A percentile compares a stretch with the other conserved stretches of the same genome.
phyloP scores from a whole-genome alignment of 192 early-diverging fungal genomes.

The Geranomyces variabilis region DNA sequence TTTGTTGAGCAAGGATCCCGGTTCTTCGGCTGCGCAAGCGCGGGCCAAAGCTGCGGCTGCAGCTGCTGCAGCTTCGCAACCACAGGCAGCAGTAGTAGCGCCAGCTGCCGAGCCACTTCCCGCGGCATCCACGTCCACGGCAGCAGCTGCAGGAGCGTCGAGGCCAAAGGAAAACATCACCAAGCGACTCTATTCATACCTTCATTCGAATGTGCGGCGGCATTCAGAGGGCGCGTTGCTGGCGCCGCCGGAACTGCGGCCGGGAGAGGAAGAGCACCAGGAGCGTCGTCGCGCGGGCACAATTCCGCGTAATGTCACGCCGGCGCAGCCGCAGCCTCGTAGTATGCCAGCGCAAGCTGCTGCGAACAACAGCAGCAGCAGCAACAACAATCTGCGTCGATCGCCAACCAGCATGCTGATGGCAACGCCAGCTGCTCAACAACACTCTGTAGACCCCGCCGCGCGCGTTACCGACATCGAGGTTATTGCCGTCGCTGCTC shows the following conservation, averaged over 20 bases:
- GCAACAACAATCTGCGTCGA: too few species aligned
- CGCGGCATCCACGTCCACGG: too few species aligned
- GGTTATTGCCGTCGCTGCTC: neutral
- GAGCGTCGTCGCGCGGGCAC: conserved; percentile 14
- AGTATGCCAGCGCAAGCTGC: too few species aligned
- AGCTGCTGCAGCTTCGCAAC: too few species aligned
- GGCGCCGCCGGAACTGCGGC: neutral
- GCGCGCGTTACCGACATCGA: neutral
- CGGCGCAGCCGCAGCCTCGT: neutral
- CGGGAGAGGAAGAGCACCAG: neutral
- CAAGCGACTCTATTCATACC: conserved; percentile 6
- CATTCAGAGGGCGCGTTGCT: conserved; percentile 15
- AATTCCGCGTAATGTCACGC: conserved; percentile 19
- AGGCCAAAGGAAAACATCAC: neutral
- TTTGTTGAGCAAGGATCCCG: conserved; percentile 26
- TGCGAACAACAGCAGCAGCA: too few species aligned
- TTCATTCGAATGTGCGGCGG: conserved; percentile 8
- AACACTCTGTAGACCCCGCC: neutral
- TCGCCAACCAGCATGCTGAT: neutral
- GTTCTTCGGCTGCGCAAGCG: neutral
- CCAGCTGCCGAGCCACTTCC: too few species aligned
- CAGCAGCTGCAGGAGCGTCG: too few species aligned
- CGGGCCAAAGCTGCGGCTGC: neutral
- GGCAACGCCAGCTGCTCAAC: too few species aligned
- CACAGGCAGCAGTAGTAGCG: too few species aligned